Base-by-base conservation (phyloP, 495 filamentous ascomycete genomes). In the Astrocystis sublimbata region DNA sequence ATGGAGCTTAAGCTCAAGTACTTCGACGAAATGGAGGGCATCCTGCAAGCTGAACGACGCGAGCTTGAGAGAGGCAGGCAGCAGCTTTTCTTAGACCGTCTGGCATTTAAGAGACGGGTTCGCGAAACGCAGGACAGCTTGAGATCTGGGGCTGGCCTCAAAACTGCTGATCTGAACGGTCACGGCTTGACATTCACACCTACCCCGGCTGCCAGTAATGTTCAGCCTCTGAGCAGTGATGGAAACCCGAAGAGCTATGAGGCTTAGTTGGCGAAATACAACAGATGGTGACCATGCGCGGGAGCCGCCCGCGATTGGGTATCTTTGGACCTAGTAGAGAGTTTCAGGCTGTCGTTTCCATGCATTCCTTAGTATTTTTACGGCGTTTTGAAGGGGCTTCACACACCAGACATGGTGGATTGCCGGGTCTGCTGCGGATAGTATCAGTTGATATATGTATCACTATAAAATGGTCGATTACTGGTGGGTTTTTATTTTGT, bases 1-100 rank as follows among this genome's bases (percentile, higher is more conserved):
- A 83, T 92, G 70, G 89, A 93, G 69, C 79, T 92, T 58, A 93
- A 93, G 79, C 80, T 94, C 52, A 85, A 89, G 67, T 96, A 97
- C 71, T 98, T 98, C 80, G 89, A 90, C 66, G 96, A 98, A 76
- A 91, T 98, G 84, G 94, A 98, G 70, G 80, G 88, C 50, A 88
- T 96, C 57, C 80, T 97, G 52, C 89, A 96, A 66, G 90, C 92
- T 3, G 96, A 98, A 76, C 88, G 93, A 52, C 85, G 92, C 40
- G 96, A 98, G 73, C 81, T 98, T 2, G 94, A 98, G 75, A 83
- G 92, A 51, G 89, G 89, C 3, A 85, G 94, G 12, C 92, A 96
- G 73, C 91, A 96, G 74, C 81, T 98, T 24, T 97, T 97, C 81
- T 78, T 97, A 7, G 94, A 98, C 73, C 84, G 96, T 10, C 80